Base-by-base conservation (phyloP, 2,329 filamentous ascomycete genomes). In the Aspergillus pseudotamarii region DNA sequence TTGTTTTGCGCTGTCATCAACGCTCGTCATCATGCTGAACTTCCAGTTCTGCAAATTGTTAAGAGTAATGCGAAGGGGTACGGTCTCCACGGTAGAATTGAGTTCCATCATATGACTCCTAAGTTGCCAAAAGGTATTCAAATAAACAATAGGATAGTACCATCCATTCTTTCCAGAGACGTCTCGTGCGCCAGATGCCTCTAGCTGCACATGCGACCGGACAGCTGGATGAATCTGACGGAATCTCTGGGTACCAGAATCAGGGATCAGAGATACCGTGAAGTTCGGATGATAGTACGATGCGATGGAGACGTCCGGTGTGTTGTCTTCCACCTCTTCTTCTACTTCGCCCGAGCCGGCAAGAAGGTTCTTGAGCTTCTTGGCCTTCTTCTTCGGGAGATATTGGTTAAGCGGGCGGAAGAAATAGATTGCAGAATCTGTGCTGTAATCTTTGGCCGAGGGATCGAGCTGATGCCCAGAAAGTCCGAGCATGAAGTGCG, bases 91-190 rank as follows among this genome's bases (percentile, higher is more conserved):
- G 0, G 95, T 98, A 19, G 92, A 90, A 76, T 99, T 99, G 57
- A 99, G 83, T 69, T 94, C 85, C 26, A 86, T 92, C 94, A 98
- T 98, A 71, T 98, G 93, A 66, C 86, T 89, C 75, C 87, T 92
- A 67, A 99, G 85, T 79, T 98, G 94, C 95, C 95, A 99, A 80
- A 99, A 99, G 4, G 91, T 96, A 80, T 99, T 99, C 75, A 95
- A 83, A 76, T 93, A 99, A 45, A 98, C 81, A 51, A 97, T 87
- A 5, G 95, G 95, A 74, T 91, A 88, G 75, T 98, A 99, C 94
- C 94, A 99, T 65, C 90, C 90, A 79, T 98, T 93, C 79, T 94
- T 87, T 43, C 95, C 95, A 16, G 88, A 88, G 2, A 85, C 88
- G 76, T 99, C 95, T 64, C 95, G 88, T 51, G 93, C 91, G 54